Evolutionary conservation across 208 protist genomes (phyloP), one percentile per base, ranked within the genome.

Genomic region (Cochliopodium minus): DNA sequence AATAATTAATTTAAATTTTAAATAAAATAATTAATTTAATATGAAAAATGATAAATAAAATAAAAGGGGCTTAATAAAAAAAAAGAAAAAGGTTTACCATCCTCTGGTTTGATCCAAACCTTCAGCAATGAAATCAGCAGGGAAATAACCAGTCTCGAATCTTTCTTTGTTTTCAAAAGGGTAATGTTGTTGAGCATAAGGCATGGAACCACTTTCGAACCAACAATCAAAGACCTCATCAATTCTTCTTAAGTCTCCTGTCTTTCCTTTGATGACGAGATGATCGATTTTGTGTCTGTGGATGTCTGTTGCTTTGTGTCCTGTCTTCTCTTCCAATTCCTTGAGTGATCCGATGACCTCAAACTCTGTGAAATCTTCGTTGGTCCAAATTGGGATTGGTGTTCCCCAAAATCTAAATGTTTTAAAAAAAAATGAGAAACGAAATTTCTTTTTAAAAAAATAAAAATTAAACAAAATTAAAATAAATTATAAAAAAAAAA

Each of bases 151-250:
- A 15, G 61, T 57, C 30, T 78, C 46, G 65, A 95, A 93, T 20
- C 63, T 51, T 34, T 97, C 91, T 64, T 92, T 78, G 73, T 97
- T 96, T 70, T 97, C 92, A 61, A 99, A 99, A 32, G 97, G 97
- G 74, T 98, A 99, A 77, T 99, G 96, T 50, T 74, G 61, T 79
- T 97, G 91, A 17, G 90, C 95, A 74, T 97, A 99, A 55, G 94
- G 95, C 94, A 99, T 99, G 13, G 86, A 93, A 45, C 82, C 83
- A 29, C 74, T 82, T 79, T 99, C 96, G 73, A 99, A 99, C 96
- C 96, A 99, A 83, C 96, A 99, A 77, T 99, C 96, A 70, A 99
- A 99, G 17, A 99, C 95, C 64, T 95, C 86, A 22, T 67, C 62
- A 20, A 95, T 82, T 56, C 93, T 83, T 33, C 72, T 69, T 26